Percentiles rank a stretch among this genome's conserved stretches.
These are phyloP conservation scores for Teratosphaeria pseudoeucalypti DNA, from an alignment of 2,329 filamentous ascomycete species.

Conservation along the genomic window DNA sequence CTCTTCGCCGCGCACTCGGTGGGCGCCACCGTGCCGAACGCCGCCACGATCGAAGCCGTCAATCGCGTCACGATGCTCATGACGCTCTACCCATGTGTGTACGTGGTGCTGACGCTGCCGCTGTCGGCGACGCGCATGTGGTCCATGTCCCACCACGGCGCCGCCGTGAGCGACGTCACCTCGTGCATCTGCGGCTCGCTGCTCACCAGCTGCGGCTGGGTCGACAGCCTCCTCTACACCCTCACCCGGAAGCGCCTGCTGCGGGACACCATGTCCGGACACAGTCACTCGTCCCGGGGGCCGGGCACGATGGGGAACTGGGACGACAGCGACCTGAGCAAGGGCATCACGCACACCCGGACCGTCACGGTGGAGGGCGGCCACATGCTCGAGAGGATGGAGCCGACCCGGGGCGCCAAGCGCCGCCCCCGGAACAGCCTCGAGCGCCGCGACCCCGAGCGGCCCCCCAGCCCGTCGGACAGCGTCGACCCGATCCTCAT, in stretches of 20 bases:
- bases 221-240: constrained; percentile 49
- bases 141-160: constrained; percentile 44
- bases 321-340: constrained; percentile 10
- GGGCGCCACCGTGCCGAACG: constrained; percentile 10
- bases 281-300: background rate
- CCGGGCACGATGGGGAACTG: constrained; percentile 6
- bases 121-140: constrained; percentile 55
- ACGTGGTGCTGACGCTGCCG: constrained; percentile 58
- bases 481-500: constrained; percentile 8
- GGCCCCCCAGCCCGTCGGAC: constrained; percentile 3
- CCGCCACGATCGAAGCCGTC: constrained; percentile 18
- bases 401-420: background rate
- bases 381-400: constrained; percentile 5
- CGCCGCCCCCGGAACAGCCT: background rate
- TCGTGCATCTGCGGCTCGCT: constrained; percentile 45
- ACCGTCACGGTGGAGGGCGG: constrained; percentile 17
- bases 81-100: constrained; percentile 59
- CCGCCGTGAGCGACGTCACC: constrained; percentile 25
- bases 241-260: constrained; percentile 47
- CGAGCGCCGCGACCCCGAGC: background rate
- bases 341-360: constrained; percentile 20
- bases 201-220: constrained; percentile 49
- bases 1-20: constrained; percentile 9
- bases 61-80: constrained; percentile 45
- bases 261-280: constrained; percentile 24